phyloP scores from a whole-genome alignment of 257 asterid genomes.

The Prunella vulgaris region DNA sequence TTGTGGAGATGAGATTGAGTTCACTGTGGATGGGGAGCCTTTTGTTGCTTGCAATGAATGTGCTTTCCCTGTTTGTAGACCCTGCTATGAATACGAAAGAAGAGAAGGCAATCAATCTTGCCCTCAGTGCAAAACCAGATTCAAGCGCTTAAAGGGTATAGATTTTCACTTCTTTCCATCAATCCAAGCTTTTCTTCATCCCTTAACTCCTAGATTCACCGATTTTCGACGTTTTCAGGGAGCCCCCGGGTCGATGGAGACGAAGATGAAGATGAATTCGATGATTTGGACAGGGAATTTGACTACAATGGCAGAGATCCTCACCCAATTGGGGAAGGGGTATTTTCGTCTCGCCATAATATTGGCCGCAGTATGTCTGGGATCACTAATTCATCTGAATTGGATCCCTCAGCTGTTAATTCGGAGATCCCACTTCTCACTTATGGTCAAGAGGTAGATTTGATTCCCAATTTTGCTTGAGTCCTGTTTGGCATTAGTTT shows the following conservation, averaged over 20 bases:
- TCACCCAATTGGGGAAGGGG: slow-evolving; percentile 50
- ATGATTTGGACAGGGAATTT: slow-evolving; percentile 85
- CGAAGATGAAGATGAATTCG: slow-evolving; percentile 94
- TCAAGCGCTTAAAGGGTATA: slow-evolving; percentile 80
- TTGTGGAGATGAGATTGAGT: slow-evolving; percentile 94
- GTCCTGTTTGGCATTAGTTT: neutral
- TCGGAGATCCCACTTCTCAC: slow-evolving; percentile 91
- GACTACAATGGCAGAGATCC: slow-evolving; percentile 53
- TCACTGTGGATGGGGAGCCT: slow-evolving; percentile 74
- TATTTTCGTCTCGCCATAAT: slow-evolving; percentile 44
- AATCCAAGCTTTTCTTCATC: neutral
- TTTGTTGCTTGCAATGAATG: slow-evolving; percentile 96
- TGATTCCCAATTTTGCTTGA: neutral
- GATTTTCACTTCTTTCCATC: neutral
- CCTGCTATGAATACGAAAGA: slow-evolving; percentile 86
- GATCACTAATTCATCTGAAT: slow-evolving; percentile 48
- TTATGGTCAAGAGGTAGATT: slow-evolving; percentile 84
- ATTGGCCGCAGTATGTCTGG: slow-evolving; percentile 60
- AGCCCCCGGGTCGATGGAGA: slow-evolving; percentile 95
- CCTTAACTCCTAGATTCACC: neutral
- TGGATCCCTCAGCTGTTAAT: slow-evolving; percentile 60
- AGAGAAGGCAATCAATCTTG: slow-evolving; percentile 96
- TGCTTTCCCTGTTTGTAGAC: slow-evolving; percentile 86
- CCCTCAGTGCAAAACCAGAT: slow-evolving; percentile 97
- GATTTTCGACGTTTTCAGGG: slow-evolving; percentile 38